Base-by-base conservation (phyloP, 345 rosid genomes). In the Lepidium didymum region DNA sequence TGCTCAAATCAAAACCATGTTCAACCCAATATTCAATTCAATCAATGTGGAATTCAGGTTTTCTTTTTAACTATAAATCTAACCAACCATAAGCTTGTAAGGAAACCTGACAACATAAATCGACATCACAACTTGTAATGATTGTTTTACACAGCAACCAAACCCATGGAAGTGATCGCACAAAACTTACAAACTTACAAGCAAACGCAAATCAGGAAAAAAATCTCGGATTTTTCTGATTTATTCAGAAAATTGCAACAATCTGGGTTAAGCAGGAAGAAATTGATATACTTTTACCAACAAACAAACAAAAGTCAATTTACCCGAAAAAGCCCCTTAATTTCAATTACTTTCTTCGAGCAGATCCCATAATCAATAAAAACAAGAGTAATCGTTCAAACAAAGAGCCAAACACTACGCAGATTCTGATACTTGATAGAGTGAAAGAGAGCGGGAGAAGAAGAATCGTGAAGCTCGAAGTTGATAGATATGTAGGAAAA, bases 321-420 rank as follows among this genome's bases (percentile, higher is more conserved):
- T 47, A 56, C 53, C 75, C 7, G 10, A 33, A 40, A 42, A 67
- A 19, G 14, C 18, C 25, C 8, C 15, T 68, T 31, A 13, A 45
- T 21, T 47, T 47, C 54, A 4, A 6, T 7, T 25, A n/a, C 38
- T 12, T 13, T 59, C 23, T 3, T 38, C 41, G 66, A 67, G 50
- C 49, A 74, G 73, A 74, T 74, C 78, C 35, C 43, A 44, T 18
- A 59, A 59, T 42, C 67, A 21, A 66, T 29, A 58, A 15, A 19
- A 18, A 62, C 75, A 15, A 33, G 0, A 5, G 21, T 34, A 45
- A 29, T 8, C 43, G 6, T n/a, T 51, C 3, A 60, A 19, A 10
- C 14, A 40, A 33, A 52, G 54, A 63, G 53, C 68, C 8, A 62
- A 61, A 41, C 15, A 49, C 49, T 13, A 21, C 8, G 41, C 13